Base-by-base conservation (phyloP, 2,329 filamentous ascomycete species). In the Ceratocystis cubensis region DNA sequence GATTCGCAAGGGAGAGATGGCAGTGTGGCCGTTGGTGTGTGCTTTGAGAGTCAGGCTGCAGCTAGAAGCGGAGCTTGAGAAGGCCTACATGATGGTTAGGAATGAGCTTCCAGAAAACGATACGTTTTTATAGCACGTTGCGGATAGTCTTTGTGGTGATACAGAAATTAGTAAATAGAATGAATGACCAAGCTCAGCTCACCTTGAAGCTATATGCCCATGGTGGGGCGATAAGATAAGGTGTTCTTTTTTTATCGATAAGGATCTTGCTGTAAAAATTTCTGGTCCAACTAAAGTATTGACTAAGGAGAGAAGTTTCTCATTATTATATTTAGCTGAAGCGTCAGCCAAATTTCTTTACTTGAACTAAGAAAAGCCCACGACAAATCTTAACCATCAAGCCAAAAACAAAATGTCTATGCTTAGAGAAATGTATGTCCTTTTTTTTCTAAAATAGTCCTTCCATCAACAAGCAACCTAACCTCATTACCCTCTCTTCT, bases 21-120 rank as follows among this genome's bases (percentile, higher is more conserved):
- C 89, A 70, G 91, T 96, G 0, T 97, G 93, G 92, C 93, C 92
- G 0, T 89, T 91, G 1, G 84, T 96, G 2, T 86, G 86, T 41
- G 90, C 91, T 15, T 76, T 97, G 69, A 87, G 88, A 71, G 86
- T 96, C 5, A 80, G 93, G 5, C 94, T 90, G 74, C 88, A 87
- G 3, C 82, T 97, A 6, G 93, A 97, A 75, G 87, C 91, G 66
- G 91, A 96, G 73, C 79, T 97, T 10, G 92, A 96, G 74, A 80
- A 86, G 61, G 88, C 89, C 0, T 96, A 96, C 74, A 89, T 95
- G 75, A 79, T 88, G 67, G 88, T 93, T 0, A 80, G 90, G 68
- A 82, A 87, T 22, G 67, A 68, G 25, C 62, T 68, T 15, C 67
- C 67, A 3, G 67, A 68, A 46, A 68, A 68, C 37, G 67, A 68